Evolutionary conservation across 805 yeast species (phyloP), one percentile per base, ranked within the genome.

Genomic region (Lipomyces starkeyi): DNA sequence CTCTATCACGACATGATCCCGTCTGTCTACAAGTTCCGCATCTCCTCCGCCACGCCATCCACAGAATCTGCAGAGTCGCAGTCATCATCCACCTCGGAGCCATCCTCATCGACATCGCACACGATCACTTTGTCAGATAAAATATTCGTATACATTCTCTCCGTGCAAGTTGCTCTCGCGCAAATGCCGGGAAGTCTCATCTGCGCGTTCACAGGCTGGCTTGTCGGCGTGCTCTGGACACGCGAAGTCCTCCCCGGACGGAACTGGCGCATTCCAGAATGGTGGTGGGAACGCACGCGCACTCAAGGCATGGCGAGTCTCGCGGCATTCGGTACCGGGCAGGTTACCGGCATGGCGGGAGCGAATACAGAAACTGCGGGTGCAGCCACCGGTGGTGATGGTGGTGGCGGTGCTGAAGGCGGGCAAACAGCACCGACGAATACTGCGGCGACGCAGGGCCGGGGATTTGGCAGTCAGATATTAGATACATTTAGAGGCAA

Each of bases 1-100:
- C 77, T 78, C 47, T 81, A 80, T 66, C 75, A 78, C 60, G 77
- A 76, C 35, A 71, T 77, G 65, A 78, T 82, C n/a, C 84, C 84
- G 2, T 76, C 78, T 2, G 78, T 79, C 52, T 82, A 82, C 74
- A 75, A 75, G 66, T 80, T 81, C 73, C 80, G 80, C 61, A 62
- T 73, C 68, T 22, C 69, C 9, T 37, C 43, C 3, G 64, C 73
- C 55, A 73, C 74, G 7, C 64, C 68, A 6, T 64, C 68, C 43
- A 64, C 64, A 11, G 58, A 55, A 9, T 40, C 62, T 3, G 20
- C 60, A 5, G 35, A 14, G 3, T 34, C 61, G 40, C 43, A 20
- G n/a, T n/a, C 62, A 8, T 22, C 62, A 25, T 29, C 32, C 5
- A 47, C 55, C 2, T 20, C 60, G 29, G n/a, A 59, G 20, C 22